Percentiles rank a stretch among this genome's conserved stretches.
phyloP scores from a whole-genome alignment of 1,284 basidiomycete genomes.

The Trametes polyzona region DNA sequence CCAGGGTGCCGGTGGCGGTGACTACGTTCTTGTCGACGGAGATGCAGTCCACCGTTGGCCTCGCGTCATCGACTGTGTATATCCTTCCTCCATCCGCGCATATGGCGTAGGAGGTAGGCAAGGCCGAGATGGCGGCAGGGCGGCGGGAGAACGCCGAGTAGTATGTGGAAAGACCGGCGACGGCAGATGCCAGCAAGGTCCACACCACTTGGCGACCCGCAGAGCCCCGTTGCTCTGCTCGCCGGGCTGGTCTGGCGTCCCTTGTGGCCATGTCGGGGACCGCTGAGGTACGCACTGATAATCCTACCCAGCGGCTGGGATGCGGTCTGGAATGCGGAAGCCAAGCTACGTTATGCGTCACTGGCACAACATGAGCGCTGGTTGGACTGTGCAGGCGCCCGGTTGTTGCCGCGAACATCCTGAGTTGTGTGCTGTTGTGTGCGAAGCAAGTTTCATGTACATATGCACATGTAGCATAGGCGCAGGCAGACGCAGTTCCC shows the following conservation, averaged over 20 bases:
- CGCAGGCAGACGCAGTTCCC: no score
- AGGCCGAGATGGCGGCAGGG: neutral
- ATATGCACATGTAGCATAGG: no score
- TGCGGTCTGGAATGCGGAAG: no score
- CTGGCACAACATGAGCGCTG: no score
- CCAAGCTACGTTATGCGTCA: no score
- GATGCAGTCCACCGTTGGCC: slow-evolving; percentile 61
- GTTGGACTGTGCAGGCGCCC: no score
- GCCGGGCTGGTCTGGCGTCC: neutral
- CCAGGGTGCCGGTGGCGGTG: slow-evolving; percentile 56
- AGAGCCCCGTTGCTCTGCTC: neutral
- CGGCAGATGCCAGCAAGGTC: slow-evolving; percentile 23
- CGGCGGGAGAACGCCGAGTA: slow-evolving; percentile 11
- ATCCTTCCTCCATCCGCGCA: slow-evolving; percentile 30
- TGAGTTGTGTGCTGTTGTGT: no score
- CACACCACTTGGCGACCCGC: slow-evolving; percentile 15
- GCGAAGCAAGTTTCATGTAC: no score
- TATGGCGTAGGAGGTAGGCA: slow-evolving; percentile 37
- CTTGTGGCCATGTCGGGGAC: neutral
- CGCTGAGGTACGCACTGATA: no score
- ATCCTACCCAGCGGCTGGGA: no score
- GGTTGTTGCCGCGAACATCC: no score
- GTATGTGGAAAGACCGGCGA: slow-evolving; percentile 27
- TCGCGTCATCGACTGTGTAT: slow-evolving; percentile 33
- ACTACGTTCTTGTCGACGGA: slow-evolving; percentile 63